Base-by-base conservation (phyloP, 371 early-diverging fungal species). In the Syncephalis plumigaleata region DNA sequence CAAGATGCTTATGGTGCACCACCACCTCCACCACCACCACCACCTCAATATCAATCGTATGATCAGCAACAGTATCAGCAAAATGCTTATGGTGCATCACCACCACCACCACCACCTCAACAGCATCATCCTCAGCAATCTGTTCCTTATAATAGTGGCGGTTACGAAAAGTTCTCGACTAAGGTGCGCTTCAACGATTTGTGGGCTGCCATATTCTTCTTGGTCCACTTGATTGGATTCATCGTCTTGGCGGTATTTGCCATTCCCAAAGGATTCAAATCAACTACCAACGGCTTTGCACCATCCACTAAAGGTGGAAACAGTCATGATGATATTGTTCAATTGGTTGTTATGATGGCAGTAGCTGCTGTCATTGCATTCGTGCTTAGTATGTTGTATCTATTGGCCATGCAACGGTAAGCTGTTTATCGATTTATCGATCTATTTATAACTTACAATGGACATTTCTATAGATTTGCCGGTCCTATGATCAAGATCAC, bases 131-230 rank as follows among this genome's bases (percentile, higher is more conserved):
- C 37, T 40, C 26, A 42, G 9, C 16, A 45, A 11, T 17, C 44
- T 17, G 18, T 25, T 16, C 3, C 36, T 20, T 38, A 25, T 9
- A 42, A 44, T 39, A 24, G 22, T 20, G 37, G 44, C 11, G 36
- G 13, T 9, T n/a, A 17, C 13, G 36, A 54, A 22, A 59, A 65
- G 47, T 65, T 60, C 55, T 55, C 56, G 36, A 55, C 58, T 3
- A 60, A 52, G 42, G 53, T 60, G 13, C 53, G 57, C 20, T 62
- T 54, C 45, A 59, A 67, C 54, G 76, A 75, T 55, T 36, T 71
- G 21, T 75, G 76, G 73, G 76, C 76, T 0, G 45, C 66, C 3
- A 31, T 68, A 20, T 43, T 73, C 5, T 75, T 65, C 54, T 25
- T 64, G 0, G 23, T 65, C 38, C 62, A 60, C 18, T 44, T 71